Conservation (phyloP, 345 rosid species). For the Mercurialis annua region DNA sequence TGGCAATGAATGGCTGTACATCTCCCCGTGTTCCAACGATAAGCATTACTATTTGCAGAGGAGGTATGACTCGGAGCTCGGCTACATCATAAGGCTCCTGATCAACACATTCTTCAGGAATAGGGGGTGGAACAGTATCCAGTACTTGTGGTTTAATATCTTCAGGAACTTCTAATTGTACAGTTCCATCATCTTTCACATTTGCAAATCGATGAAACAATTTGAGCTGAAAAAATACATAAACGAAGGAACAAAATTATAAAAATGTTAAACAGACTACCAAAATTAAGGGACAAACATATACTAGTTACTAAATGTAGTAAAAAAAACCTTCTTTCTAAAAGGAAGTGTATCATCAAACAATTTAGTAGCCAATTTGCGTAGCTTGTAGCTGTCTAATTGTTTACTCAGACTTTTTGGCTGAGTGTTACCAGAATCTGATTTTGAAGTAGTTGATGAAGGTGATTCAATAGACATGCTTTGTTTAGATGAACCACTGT, state of each 20-base stretch:
- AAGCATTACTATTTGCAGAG: slow-evolving; percentile 54
- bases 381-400: slow-evolving; percentile 19
- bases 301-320: too few relatives aligned
- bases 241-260: not conserved
- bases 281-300: not conserved
- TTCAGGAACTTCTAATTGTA: slow-evolving; percentile 48
- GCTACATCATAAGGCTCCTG: slow-evolving; percentile 27
- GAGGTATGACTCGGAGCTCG: slow-evolving; percentile 32
- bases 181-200: slow-evolving; percentile 49
- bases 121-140: slow-evolving; percentile 29
- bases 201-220: slow-evolving; percentile 38
- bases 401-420: slow-evolving; percentile 11
- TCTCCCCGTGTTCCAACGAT: slow-evolving; percentile 65
- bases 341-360: slow-evolving; percentile 47
- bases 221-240: slow-evolving; percentile 36
- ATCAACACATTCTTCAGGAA: slow-evolving; percentile 22
- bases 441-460: slow-evolving; percentile 30
- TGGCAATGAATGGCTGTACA: slow-evolving; percentile 61
- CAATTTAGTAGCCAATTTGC: slow-evolving; percentile 29
- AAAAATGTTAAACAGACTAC: not conserved
- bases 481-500: slow-evolving; percentile 8
- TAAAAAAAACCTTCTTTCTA: slow-evolving; percentile 41
- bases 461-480: slow-evolving; percentile 23
- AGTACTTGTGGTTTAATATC: slow-evolving; percentile 30
- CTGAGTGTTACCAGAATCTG: slow-evolving; percentile 18